Base-by-base conservation (phyloP, 345 rosid genomes). In the Firmiana major region DNA sequence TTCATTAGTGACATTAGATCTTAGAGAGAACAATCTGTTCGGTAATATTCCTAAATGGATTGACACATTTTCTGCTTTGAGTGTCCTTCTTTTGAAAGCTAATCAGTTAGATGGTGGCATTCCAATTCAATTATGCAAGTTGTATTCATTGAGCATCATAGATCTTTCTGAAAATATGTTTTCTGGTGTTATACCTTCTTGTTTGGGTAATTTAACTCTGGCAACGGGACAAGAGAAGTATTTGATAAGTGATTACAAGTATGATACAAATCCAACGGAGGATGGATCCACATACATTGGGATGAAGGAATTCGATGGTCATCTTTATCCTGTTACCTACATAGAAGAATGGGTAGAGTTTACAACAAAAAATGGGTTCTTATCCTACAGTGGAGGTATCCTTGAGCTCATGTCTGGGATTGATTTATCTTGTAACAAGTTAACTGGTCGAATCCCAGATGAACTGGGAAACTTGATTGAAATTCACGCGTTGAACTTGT, bases 61-160 rank as follows among this genome's bases (percentile, higher is more conserved):
- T 51, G 55, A 7, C 55, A 51, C 55, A 0, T 7, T 51, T 51
- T 51, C 55, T 17, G n/a, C 55, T 51, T 5, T 51, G 7, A 51
- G 55, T 5, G 6, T 51, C n/a, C 55, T 51, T 76, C 36, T 85
- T 6, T 21, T 82, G 63, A 55, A 75, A 53, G 62, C 66, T 4
- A 85, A 82, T 58, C 17, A 51, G 0, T 48, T 85, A 49, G 38
- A 76, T 19, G 86, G 81, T 10, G 43, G 31, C 22, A 67, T 82
- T 8, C 80, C 78, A 7, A 7, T 16, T 31, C 65, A 77, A 3
- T 3, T 82, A 8, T 82, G 87, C 12, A 40, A 53, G 9, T 49
- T 82, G 36, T 6, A n/a, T 0, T 15, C 34, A 0, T 16, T 84
- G 28, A 79, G 73, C 26, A 70, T 75, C 2, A 9, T 82, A 5